phyloP scores from a whole-genome alignment of 1,284 basidiomycete genomes.

The Cryptococcus hybrid region DNA sequence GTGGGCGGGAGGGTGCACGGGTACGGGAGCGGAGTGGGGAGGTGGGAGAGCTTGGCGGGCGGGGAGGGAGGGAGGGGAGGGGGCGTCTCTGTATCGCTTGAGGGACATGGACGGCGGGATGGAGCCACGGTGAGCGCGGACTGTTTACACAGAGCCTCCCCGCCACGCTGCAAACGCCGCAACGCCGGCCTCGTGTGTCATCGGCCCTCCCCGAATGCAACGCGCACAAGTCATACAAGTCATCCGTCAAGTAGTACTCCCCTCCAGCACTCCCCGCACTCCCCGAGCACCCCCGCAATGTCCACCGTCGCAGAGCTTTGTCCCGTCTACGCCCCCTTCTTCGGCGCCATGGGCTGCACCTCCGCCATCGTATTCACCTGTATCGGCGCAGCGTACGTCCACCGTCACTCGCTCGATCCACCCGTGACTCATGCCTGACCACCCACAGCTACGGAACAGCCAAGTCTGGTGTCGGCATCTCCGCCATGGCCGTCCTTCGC shows the following conservation, averaged over 20 bases:
- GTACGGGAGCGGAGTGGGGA: constrained; percentile 32
- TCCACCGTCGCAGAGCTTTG: constrained; percentile 73
- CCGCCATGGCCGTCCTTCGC: constrained; percentile 95
- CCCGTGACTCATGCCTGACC: neutral
- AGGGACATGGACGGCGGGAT: neutral
- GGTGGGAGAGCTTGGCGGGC: too few species aligned
- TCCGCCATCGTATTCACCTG: constrained; percentile 97
- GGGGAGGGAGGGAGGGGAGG: neutral
- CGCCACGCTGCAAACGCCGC: too few species aligned
- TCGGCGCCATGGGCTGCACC: constrained; percentile 96
- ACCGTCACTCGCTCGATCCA: neutral
- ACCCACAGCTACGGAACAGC: constrained; percentile 71
- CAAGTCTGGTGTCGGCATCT: constrained; percentile 98
- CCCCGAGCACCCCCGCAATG: constrained; percentile 52
- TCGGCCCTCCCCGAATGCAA: too few species aligned
- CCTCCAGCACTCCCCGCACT: neutral
- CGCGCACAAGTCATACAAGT: too few species aligned
- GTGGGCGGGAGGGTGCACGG: constrained; percentile 77
- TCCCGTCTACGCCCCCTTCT: constrained; percentile 95
- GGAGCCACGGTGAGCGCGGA: neutral
- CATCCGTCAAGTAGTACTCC: neutral
- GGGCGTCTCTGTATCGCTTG: neutral
- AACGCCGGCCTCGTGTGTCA: too few species aligned
- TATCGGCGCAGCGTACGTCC: constrained; percentile 50
- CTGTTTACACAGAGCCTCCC: too few species aligned